A percentile compares a stretch with the other conserved stretches of the same genome.
phyloP scores from a whole-genome alignment of 495 filamentous ascomycete genomes.

The Penicillium paradoxum region DNA sequence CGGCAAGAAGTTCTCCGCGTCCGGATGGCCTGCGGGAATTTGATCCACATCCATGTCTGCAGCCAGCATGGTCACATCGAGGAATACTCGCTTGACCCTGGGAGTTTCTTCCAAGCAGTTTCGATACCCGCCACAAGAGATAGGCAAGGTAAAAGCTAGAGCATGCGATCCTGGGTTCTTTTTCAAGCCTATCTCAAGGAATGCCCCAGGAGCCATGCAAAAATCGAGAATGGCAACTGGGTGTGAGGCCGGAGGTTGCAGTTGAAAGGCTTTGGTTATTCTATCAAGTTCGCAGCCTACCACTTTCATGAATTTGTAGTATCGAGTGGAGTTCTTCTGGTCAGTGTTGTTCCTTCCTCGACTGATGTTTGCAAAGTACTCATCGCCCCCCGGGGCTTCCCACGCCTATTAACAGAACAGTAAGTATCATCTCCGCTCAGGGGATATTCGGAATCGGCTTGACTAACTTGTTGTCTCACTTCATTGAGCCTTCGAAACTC shows the following conservation, averaged over 20 bases:
- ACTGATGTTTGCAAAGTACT: not conserved
- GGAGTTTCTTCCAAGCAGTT: conserved; percentile 21
- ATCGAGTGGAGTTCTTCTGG: not conserved
- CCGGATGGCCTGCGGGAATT: conserved; percentile 42
- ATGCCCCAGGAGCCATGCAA: conserved; percentile 57
- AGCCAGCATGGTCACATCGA: conserved; percentile 53
- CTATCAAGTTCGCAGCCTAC: not conserved
- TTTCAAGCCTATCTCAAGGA: conserved; percentile 31
- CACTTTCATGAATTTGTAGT: not conserved
- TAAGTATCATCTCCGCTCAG: no score
- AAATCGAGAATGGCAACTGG: conserved; percentile 43
- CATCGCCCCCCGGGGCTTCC: not conserved
- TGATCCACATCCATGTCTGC: conserved; percentile 42
- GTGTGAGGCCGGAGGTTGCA: not conserved
- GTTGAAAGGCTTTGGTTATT: not conserved
- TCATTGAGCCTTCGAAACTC: no score
- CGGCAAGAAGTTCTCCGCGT: conserved; percentile 35
- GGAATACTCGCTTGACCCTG: conserved; percentile 23
- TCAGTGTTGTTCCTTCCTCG: not conserved
- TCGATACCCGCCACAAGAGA: not conserved
- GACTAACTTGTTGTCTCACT: no score
- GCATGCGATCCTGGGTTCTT: conserved; percentile 21
- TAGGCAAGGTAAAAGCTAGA: not conserved
- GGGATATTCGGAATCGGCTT: no score
- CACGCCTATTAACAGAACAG: not conserved